Evolutionary conservation across 2,329 filamentous ascomycete genomes (phyloP).

Genomic region (Stagonosporopsis tanaceti): DNA sequence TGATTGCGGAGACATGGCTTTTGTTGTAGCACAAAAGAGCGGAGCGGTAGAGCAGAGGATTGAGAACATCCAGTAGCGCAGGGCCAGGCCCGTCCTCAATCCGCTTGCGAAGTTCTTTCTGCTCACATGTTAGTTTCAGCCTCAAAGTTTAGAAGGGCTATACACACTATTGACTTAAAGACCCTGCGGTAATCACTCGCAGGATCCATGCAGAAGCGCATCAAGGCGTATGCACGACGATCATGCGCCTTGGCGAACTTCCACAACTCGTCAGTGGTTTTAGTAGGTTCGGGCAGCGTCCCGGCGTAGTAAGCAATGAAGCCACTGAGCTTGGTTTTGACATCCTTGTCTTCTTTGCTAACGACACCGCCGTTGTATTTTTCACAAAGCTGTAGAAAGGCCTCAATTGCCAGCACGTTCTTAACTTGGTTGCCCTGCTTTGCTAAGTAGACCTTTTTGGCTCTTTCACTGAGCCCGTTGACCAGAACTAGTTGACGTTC

Average conservation of each 20-base stretch:
- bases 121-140: constrained; percentile 18
- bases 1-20: constrained; percentile 89
- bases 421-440: constrained; percentile 80
- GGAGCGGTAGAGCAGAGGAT: constrained; percentile 82
- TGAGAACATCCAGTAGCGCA: constrained; percentile 78
- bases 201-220: constrained; percentile 83
- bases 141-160: not conserved
- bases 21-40: constrained; percentile 90
- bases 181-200: constrained; percentile 94
- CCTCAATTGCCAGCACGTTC: constrained; percentile 74
- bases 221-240: constrained; percentile 85
- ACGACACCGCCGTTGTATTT: constrained; percentile 88
- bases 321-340: constrained; percentile 73
- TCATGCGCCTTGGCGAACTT: constrained; percentile 94
- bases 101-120: constrained; percentile 84
- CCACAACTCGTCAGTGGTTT: constrained; percentile 78
- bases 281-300: constrained; percentile 77
- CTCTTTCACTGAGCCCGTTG: constrained; percentile 76
- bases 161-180: constrained; percentile 73
- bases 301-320: constrained; percentile 77
- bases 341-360: constrained; percentile 71
- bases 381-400: constrained; percentile 86
- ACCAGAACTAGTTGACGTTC: constrained; percentile 86
- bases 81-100: constrained; percentile 71
- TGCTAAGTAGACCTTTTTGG: constrained; percentile 87